Conservation (phyloP, 2,329 filamentous ascomycete species). For the Emericellopsis atlantica region DNA sequence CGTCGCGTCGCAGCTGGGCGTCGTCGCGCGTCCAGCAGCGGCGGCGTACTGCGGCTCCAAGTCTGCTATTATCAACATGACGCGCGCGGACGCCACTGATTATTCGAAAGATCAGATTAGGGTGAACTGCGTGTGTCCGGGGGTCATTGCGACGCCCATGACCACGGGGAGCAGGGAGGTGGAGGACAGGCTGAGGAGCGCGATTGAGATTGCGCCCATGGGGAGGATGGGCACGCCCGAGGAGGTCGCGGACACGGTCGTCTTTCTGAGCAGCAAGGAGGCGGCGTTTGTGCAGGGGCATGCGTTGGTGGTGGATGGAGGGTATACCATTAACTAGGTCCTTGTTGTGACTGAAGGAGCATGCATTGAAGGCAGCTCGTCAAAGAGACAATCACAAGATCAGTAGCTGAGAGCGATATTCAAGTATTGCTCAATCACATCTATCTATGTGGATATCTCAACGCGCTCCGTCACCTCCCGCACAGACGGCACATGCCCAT, state of each 20-base stretch:
- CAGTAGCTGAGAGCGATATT: too few species aligned
- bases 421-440: too few species aligned
- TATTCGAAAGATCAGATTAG: conserved; percentile 30
- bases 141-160: conserved; percentile 31
- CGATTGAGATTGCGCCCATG: conserved; percentile 34
- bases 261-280: conserved; percentile 34
- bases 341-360: too few species aligned
- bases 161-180: conserved; percentile 25
- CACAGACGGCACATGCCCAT: too few species aligned
- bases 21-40: conserved; percentile 34
- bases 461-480: too few species aligned
- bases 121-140: conserved; percentile 25
- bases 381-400: too few species aligned
- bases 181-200: conserved; percentile 22
- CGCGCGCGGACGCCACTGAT: conserved; percentile 41
- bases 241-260: conserved; percentile 33
- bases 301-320: conserved; percentile 38
- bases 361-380: too few species aligned
- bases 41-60: conserved; percentile 46
- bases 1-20: conserved; percentile 37
- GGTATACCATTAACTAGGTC: conserved; percentile 32
- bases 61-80: conserved; percentile 45
- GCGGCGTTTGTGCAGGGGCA: conserved; percentile 39
- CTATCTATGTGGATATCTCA: too few species aligned
- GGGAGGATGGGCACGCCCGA: conserved; percentile 33